phyloP scores from a whole-genome alignment of 257 asterid genomes.

The Solanum tarijense region DNA sequence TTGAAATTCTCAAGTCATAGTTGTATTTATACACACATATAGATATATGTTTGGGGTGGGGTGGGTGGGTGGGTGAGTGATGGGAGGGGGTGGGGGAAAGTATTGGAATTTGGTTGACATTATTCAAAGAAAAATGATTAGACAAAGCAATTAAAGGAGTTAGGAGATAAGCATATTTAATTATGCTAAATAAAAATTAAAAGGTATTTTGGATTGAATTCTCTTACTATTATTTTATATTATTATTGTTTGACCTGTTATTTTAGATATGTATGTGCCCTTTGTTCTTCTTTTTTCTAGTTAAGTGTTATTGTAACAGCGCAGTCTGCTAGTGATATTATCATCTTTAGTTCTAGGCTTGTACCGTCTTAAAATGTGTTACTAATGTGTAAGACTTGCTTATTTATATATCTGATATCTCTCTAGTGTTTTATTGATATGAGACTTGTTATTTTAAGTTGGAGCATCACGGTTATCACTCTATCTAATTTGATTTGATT shows the following conservation, averaged over 20 bases:
- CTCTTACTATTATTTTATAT: not conserved
- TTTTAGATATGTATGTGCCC: not conserved
- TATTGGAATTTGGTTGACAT: slow-evolving; percentile 42
- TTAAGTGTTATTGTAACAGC: not conserved
- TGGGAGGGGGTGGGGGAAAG: not conserved
- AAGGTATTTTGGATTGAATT: slow-evolving; percentile 7
- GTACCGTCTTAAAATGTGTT: not conserved
- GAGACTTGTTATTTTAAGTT: not conserved
- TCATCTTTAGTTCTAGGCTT: too few relatives aligned
- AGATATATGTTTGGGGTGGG: not conserved
- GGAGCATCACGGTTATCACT: not conserved
- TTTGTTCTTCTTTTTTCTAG: not conserved
- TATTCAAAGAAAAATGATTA: slow-evolving; percentile 9
- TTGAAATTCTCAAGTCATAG: slow-evolving; percentile 10
- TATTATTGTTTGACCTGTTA: not conserved
- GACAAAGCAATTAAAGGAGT: slow-evolving; percentile 2
- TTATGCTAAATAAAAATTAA: not conserved
- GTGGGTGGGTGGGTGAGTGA: not conserved
- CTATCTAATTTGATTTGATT: not conserved
- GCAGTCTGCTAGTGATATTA: not conserved
- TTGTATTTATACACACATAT: slow-evolving; percentile 1
- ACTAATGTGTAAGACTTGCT: too few relatives aligned
- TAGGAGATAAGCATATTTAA: not conserved
- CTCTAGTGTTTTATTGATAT: too few relatives aligned
- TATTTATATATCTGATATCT: too few relatives aligned